Conservation (phyloP, 441 rosid genomes). For the Pelargonium cotyledonis region DNA sequence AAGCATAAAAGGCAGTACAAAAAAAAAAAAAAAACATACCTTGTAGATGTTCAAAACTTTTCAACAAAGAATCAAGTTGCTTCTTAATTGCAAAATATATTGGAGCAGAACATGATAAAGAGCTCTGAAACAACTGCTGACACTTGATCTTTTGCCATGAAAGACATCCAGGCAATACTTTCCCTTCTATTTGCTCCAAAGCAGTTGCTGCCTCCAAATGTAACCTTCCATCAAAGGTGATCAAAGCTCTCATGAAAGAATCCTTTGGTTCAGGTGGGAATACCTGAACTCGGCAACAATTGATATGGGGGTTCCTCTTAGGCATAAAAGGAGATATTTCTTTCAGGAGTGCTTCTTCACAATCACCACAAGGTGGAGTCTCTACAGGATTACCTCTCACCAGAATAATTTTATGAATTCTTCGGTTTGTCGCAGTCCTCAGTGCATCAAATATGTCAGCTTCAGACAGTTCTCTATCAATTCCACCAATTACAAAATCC, state of each 20-base stretch:
- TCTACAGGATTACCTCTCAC: constrained; percentile 39
- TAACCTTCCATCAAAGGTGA: constrained; percentile 62
- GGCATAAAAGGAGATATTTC: constrained; percentile 56
- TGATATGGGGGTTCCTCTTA: constrained; percentile 32
- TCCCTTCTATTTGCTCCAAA: constrained; percentile 59
- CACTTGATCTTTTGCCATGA: constrained; percentile 67
- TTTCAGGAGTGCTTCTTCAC: constrained; percentile 43
- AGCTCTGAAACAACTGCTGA: constrained; percentile 58
- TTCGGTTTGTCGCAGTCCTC: constrained; percentile 16
- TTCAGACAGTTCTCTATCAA: constrained; percentile 21
- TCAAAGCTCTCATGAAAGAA: constrained; percentile 36
- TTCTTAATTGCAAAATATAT: constrained; percentile 49
- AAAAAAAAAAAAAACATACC: constrained; percentile 35
- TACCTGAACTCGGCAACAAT: constrained; percentile 47
- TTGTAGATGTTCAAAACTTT: constrained; percentile 29
- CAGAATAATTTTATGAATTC: constrained; percentile 16
- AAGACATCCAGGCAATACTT: constrained; percentile 49
- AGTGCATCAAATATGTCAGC: constrained; percentile 14
- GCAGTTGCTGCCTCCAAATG: constrained; percentile 82
- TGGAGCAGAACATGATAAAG: constrained; percentile 48
- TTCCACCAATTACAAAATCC: constrained; percentile 8
- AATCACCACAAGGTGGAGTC: constrained; percentile 34
- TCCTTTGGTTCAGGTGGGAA: constrained; percentile 41
- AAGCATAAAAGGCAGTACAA: constrained; percentile 1
- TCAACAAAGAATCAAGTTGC: constrained; percentile 38